These are phyloP conservation scores for Pholiota molesta DNA, from an alignment of 768 basidiomycete species.

Conservation along the genomic window DNA sequence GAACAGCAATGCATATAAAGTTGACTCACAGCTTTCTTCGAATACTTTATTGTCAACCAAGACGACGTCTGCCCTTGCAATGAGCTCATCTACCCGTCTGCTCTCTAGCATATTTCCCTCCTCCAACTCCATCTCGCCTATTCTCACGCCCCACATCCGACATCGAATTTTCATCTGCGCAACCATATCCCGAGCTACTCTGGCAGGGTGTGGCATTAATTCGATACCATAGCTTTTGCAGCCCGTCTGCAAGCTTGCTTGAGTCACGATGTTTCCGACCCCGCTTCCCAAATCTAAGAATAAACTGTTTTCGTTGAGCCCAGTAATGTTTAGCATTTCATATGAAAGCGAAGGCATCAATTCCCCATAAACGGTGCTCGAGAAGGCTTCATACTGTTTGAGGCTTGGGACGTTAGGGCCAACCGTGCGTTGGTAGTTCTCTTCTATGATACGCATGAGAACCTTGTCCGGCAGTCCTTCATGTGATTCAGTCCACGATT, in stretches of 20 bases:
- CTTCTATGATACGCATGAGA: conserved; percentile 78
- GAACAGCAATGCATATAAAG: not conserved
- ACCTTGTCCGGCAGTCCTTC: conserved; percentile 64
- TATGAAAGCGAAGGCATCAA: conserved; percentile 84
- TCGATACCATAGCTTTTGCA: conserved; percentile 81
- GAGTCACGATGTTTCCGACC: conserved; percentile 83
- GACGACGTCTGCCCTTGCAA: conserved; percentile 87
- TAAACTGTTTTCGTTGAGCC: conserved; percentile 59
- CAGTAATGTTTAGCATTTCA: conserved; percentile 60
- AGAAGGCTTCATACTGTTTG: conserved; percentile 80
- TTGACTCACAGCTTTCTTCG: conserved; percentile 63
- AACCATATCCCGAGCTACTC: conserved; percentile 76
- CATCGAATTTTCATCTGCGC: conserved; percentile 76
- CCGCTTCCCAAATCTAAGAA: conserved; percentile 89
- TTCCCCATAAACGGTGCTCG: conserved; percentile 88
- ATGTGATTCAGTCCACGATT: conserved; percentile 46
- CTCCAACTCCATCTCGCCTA: conserved; percentile 77
- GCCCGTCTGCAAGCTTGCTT: conserved; percentile 80
- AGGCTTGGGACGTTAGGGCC: conserved; percentile 87
- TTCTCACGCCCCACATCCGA: conserved; percentile 87
- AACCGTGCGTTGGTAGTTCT: conserved; percentile 92
- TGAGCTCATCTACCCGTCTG: conserved; percentile 63
- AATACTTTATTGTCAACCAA: conserved; percentile 91
- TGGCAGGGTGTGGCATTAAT: conserved; percentile 75
- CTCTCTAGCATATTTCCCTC: conserved; percentile 87